Evolutionary conservation across 495 filamentous ascomycete species (phyloP), one percentile per base, ranked within the genome.

Genomic region (Parmelia sp.): DNA sequence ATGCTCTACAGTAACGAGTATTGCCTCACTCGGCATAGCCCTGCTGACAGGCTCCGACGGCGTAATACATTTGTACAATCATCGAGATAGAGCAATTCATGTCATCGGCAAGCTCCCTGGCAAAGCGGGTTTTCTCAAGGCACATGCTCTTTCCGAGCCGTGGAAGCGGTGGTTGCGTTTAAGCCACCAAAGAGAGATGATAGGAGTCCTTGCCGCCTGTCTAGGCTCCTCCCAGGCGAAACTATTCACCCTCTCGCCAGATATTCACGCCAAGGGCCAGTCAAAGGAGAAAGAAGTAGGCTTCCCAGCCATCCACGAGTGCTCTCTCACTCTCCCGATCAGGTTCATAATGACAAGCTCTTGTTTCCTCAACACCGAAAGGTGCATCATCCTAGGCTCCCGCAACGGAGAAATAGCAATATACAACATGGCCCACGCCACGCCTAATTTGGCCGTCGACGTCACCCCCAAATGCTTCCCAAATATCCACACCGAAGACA

Each of bases 381-480:
- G 80, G 51, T 71, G 92, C n/a, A 70, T 88, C 8, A 42, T 71
- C 31, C 69, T 96, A 1, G 92, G 92, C 6, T 89, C 88, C 11
- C 81, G 88, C 37, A 73, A 74, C 33, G 90, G 90, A 36, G 75
- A 75, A 0, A 68, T 92, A 61, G 79, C 80, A 0, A 66, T 88
- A 6, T 90, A 86, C 63, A 67, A 72, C 37, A 51, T 78, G 19
- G 36, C 66, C 14, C 55, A 57, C n/a, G 19, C 2, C 14, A 0
- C 14, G 7, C 55, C 36, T 9, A 44, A 51, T 6, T 19, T 2
- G 15, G 27, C 25, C 8, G 6, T 35, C 11, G 23, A 37, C 14
- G 29, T 33, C 27, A n/a, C 19, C 25, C 42, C 49, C 47, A 21
- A 23, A 10, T 61, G 66, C 69, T 10, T 65, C 29, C 29, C 1